Evolutionary conservation across 1,139 yeast genomes (phyloP).

Genomic region (Saccharomycopsis hybrid): DNA sequence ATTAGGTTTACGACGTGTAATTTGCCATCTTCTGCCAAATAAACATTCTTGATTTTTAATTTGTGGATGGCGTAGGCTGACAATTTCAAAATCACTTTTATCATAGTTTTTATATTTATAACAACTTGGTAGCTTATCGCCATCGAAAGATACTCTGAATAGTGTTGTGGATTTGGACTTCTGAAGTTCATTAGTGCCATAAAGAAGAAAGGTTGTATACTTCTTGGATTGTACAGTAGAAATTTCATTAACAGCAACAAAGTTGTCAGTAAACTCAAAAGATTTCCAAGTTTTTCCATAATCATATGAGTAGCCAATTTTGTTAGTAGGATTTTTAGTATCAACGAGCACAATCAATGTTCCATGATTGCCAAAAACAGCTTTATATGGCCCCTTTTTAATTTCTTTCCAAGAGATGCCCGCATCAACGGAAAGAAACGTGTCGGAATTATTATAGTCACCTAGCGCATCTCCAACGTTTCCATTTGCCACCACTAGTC

Average conservation of each 20-base stretch:
- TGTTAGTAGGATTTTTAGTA: slow-evolving; percentile 43
- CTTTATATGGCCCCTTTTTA: slow-evolving; percentile 55
- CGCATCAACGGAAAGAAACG: slow-evolving; percentile 64
- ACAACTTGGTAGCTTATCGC: too few species aligned
- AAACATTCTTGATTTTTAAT: too few species aligned
- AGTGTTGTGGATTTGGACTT: too few species aligned
- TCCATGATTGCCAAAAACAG: slow-evolving; percentile 84
- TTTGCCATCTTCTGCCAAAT: slow-evolving; percentile 66
- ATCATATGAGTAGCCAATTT: slow-evolving; percentile 52
- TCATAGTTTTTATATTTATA: too few species aligned
- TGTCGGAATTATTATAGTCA: slow-evolving; percentile 37
- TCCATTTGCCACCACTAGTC: slow-evolving; percentile 68
- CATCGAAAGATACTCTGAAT: too few species aligned
- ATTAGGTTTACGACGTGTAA: slow-evolving; percentile 53
- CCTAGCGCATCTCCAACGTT: slow-evolving; percentile 58
- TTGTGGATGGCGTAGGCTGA: too few species aligned
- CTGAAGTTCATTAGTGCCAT: too few species aligned
- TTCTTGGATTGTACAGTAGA: slow-evolving; percentile 30
- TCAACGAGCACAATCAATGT: slow-evolving; percentile 57
- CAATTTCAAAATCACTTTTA: slow-evolving; percentile 34
- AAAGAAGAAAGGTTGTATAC: slow-evolving; percentile 45
- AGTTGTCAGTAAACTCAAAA: slow-evolving; percentile 46
- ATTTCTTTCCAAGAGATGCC: slow-evolving; percentile 71
- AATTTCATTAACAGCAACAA: too few species aligned
- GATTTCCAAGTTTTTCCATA: slow-evolving; percentile 63